Base-by-base conservation (phyloP, 345 rosid genomes). In the Citrus inodora region DNA sequence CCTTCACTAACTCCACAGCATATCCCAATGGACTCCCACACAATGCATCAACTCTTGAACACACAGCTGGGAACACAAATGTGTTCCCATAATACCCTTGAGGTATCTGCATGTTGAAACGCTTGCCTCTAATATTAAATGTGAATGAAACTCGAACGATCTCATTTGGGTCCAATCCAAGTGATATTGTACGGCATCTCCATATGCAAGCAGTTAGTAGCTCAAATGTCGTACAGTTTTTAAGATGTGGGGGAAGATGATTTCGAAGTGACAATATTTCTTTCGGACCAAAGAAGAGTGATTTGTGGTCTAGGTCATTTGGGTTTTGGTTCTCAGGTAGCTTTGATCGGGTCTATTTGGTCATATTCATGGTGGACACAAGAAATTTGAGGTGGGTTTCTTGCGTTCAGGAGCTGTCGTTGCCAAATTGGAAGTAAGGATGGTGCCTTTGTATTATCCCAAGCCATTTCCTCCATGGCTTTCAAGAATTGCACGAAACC, bases 71-170 rank as follows among this genome's bases (percentile, higher is more conserved):
- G 53, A 33, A 68, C 32, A 70, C 81, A 30, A 60, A 58, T 7
- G 72, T 68, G 9, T 80, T 80, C 4, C 84, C 84, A n/a, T 83
- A 83, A 21, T 83, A 83, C 1, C 86, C 86, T 22, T 7, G 27
- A 3, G 83, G 79, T 2, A 80, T 37, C 13, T 4, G 63, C 71
- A 72, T 67, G 61, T 72, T 66, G 21, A 25, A 64, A 25, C n/a
- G 24, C 17, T 53, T 72, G 40, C 78, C 70, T 1, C 83, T 62
- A 5, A 51, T 72, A 33, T 83, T 80, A 30, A 72, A 32, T 3
- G 3, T 32, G 22, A 30, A 46, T 11, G 78, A 40, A 9, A 80
- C 0, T 9, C 76, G 78, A 64, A 80, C 73, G 8, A 67, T 74
- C 4, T 85, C 80, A 1, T 79, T 33, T 2, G 84, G 81, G 17